phyloP scores from a whole-genome alignment of 176 grass and related monocot genomes.

The Oryza coarctata region DNA sequence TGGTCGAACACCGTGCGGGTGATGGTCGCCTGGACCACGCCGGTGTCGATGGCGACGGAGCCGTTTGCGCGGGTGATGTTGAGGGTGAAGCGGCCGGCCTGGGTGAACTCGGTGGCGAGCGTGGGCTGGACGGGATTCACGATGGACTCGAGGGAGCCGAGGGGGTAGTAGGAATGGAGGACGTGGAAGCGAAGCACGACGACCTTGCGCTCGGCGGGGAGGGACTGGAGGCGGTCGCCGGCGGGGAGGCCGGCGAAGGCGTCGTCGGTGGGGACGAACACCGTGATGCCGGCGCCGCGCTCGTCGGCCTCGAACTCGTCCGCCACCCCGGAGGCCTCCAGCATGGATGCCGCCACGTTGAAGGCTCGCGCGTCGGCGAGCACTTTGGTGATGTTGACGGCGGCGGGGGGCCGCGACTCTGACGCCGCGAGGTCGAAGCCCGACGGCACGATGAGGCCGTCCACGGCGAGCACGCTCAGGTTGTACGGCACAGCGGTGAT shows the following conservation, averaged over 20 bases:
- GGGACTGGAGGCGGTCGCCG: constrained; percentile 56
- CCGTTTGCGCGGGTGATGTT: constrained; percentile 84
- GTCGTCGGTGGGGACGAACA: constrained; percentile 89
- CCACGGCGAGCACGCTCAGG: constrained; percentile 67
- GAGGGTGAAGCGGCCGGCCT: constrained; percentile 75
- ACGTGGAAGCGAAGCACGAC: constrained; percentile 85
- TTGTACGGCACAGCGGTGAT: constrained; percentile 66
- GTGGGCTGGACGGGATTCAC: constrained; percentile 89
- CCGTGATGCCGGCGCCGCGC: constrained; percentile 76
- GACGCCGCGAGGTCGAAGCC: constrained; percentile 77
- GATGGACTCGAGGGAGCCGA: constrained; percentile 87
- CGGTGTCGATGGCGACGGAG: constrained; percentile 87
- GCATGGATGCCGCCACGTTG: constrained; percentile 91
- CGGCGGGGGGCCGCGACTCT: constrained; percentile 45
- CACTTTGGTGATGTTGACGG: constrained; percentile 68
- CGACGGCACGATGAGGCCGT: constrained; percentile 52
- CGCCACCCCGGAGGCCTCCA: constrained; percentile 71
- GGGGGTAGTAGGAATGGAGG: constrained; percentile 93
- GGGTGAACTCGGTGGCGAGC: constrained; percentile 72
- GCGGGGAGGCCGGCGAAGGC: constrained; percentile 64
- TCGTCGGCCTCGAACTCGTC: constrained; percentile 85
- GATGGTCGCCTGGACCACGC: constrained; percentile 81
- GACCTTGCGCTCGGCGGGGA: constrained; percentile 72
- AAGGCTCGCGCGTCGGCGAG: constrained; percentile 80
- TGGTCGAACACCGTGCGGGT: constrained; percentile 84